Evolutionary conservation across 441 rosid species (phyloP).

Genomic region (Populus trichocarpa): DNA sequence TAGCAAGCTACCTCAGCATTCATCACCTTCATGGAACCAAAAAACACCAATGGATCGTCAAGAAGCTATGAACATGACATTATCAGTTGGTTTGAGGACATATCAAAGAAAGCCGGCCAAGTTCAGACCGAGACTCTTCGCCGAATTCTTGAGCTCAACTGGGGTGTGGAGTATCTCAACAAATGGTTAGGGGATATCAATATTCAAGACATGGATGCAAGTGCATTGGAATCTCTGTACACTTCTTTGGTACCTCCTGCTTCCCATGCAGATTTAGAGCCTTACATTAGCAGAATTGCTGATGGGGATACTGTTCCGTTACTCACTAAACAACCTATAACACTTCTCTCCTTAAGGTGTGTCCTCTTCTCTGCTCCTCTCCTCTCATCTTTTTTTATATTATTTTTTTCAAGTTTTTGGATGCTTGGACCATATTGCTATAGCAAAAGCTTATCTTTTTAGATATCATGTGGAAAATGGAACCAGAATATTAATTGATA

Average conservation of each 20-base stretch:
- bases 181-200: conserved; percentile 53
- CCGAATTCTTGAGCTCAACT: conserved; percentile 58
- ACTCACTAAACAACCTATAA: conserved; percentile 66
- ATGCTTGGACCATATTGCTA: neutral
- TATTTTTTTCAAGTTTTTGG: neutral
- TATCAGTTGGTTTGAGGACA: conserved; percentile 61
- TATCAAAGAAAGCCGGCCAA: conserved; percentile 43
- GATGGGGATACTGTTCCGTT: conserved; percentile 71
- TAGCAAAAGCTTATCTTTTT: too few relatives aligned
- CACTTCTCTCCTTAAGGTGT: conserved; percentile 74
- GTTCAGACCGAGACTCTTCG: conserved; percentile 69
- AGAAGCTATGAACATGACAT: conserved; percentile 23
- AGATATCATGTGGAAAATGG: too few relatives aligned
- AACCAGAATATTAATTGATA: too few relatives aligned
- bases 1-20: too few relatives aligned
- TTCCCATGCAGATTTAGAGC: conserved; percentile 82
- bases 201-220: conserved; percentile 45
- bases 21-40: neutral
- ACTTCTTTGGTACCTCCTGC: conserved; percentile 67
- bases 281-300: conserved; percentile 70
- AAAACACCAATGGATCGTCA: neutral
- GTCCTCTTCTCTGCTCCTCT: neutral
- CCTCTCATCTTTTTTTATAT: neutral
- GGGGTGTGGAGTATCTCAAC: conserved; percentile 56
- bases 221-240: conserved; percentile 59